These are phyloP conservation scores for Halophytophthora polymorphica DNA, from an alignment of 352 stramenopile genomes.

Conservation along the genomic window DNA sequence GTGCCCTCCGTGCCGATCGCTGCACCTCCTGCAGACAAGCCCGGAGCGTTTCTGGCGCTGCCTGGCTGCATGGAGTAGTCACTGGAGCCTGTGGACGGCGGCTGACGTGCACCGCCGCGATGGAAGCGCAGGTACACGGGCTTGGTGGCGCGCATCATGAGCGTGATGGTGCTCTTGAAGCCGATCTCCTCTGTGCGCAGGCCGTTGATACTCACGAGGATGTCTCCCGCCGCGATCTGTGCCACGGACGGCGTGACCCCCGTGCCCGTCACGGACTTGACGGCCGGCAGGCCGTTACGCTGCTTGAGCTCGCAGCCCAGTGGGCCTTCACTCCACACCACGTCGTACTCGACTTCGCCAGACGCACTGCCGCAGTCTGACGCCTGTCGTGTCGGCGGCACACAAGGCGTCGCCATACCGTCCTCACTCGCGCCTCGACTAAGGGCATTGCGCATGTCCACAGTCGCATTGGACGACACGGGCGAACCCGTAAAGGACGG, in stretches of 20 bases:
- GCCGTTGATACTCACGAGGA: slow-evolving; percentile 74
- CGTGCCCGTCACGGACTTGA: slow-evolving; percentile 63
- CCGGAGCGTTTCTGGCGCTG: slow-evolving; percentile 8
- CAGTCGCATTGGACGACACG: slow-evolving; percentile 24
- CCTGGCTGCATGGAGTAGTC: slow-evolving; percentile 17
- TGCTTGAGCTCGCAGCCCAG: slow-evolving; percentile 77
- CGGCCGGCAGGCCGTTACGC: slow-evolving; percentile 54
- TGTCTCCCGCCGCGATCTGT: slow-evolving; percentile 63
- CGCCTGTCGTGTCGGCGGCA: slow-evolving; percentile 14
- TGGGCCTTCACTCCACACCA: slow-evolving; percentile 69
- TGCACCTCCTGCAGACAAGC: slow-evolving; percentile 5
- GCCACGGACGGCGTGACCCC: slow-evolving; percentile 60
- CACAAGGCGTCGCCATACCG: slow-evolving; percentile 7
- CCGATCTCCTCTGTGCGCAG: slow-evolving; percentile 70
- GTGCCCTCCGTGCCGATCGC: neutral
- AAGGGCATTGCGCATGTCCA: slow-evolving; percentile 26
- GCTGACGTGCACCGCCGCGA: slow-evolving; percentile 28
- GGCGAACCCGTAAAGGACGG: slow-evolving; percentile 29
- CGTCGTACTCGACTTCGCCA: slow-evolving; percentile 61
- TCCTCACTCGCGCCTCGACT: slow-evolving; percentile 16
- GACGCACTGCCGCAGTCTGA: slow-evolving; percentile 20
- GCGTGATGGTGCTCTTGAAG: slow-evolving; percentile 73
- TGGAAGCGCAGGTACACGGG: slow-evolving; percentile 73
- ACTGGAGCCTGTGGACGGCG: slow-evolving; percentile 16
- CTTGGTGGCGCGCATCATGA: slow-evolving; percentile 73